Base-by-base conservation (phyloP, 345 rosid species). In the Litchi chinensis region DNA sequence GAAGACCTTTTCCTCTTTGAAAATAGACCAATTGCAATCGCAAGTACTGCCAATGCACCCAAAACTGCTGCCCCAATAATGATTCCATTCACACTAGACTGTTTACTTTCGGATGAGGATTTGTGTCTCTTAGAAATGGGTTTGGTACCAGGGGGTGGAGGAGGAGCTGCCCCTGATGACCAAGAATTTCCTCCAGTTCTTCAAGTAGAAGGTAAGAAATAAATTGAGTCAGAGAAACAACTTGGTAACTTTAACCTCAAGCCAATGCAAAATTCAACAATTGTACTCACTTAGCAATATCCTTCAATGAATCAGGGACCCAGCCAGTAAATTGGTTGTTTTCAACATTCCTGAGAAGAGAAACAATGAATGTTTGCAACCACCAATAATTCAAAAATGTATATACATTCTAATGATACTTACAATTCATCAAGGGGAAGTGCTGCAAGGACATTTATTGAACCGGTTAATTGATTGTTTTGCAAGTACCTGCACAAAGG, bases 131-230 rank as follows among this genome's bases (percentile, higher is more conserved):
- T 54, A 18, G 82, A 4, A 48, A 39, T 65, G n/a, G 79, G 70
- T 12, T 79, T 76, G 44, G 78, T 37, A 56, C 97, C 97, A 3
- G 95, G 95, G 11, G 97, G 98, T 74, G 98, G 95, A 43, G 98
- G 93, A 13, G 96, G 97, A 73, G 95, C 93, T 48, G 79, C 81
- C 67, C 92, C 86, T 4, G 77, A 77, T 66, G 95, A 93, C 97
- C 98, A 96, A 44, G 81, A 74, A 87, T 96, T 96, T 69, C 97
- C 98, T 72, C 89, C 95, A 67, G 97, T 93, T 70, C 99, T 96
- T 81, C 68, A 81, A 75, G 64, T 60, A 65, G 63, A 77, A 57
- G 21, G 32, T 19, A 71, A 37, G 21, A 74, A 37, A 73, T 8
- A 44, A 8, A 79, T 5, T 56, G 67, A 40, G 40, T 80, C 73